Base-by-base conservation (phyloP, 179 eudicot species). In the Drosera spatulata region DNA sequence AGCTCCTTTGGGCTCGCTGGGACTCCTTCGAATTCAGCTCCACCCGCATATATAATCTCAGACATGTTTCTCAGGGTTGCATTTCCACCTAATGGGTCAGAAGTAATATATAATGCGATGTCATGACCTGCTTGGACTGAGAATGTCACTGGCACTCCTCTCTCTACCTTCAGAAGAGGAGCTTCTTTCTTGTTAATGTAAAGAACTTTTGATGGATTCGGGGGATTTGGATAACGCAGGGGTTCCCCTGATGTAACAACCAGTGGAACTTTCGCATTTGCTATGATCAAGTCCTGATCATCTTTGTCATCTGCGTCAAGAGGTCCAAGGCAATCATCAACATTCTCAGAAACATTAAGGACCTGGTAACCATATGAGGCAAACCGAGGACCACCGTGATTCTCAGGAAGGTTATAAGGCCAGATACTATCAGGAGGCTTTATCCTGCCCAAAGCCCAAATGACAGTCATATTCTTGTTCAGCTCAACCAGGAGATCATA, bases 71-170 rank as follows among this genome's bases (percentile, higher is more conserved):
- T 84, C 37, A 72, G 46, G 22, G 98, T 91, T 50, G 91, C 96
- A 76, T 91, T 91, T 58, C 98, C 98, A 62, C 98, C 98, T 53
- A 91, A 67, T 1, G 85, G 84, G 50, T 91, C 95, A 48, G 98
- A 91, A 22, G 98, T 88, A 48, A 91, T 65, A 63, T 91, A 91
- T n/a, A 91, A 69, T 14, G 98, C 83, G 63, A 91, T 95, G 75
- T 88, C 91, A 71, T 91, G 96, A 50, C 98, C 98, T 6, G 98
- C 98, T 75, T 91, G 98, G 58, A 91, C 86, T 0, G 98, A 88
- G 61, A 91, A 91, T 68, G 78, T 88, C 55, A 91, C 96, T 3
- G 71, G 79, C 66, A 88, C 98, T 45, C 98, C 98, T 71, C 98
- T 79, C 72, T 91, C 98, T 9, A 91, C 95, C 60, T 87, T 77